phyloP scores from a whole-genome alignment of 768 basidiomycete species.

The Hebeloma cylindrosporum region DNA sequence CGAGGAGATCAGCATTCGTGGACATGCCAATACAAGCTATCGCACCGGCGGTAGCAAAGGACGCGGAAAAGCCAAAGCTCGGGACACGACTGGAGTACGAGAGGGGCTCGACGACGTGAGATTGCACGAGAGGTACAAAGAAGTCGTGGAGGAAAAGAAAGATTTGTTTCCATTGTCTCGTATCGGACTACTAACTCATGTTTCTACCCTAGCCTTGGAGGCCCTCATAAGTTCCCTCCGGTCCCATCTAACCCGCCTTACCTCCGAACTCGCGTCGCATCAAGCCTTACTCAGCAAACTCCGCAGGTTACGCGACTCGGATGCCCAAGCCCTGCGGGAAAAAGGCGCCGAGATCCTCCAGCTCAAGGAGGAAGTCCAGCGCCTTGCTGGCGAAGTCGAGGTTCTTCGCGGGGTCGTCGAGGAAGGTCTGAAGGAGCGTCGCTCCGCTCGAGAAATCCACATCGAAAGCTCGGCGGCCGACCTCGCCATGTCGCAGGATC shows the following conservation, averaged over 20 bases:
- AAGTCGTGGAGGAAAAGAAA: slow-evolving; percentile 87
- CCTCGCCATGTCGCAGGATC: slow-evolving; percentile 34
- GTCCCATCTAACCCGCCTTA: slow-evolving; percentile 73
- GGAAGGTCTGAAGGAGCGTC: slow-evolving; percentile 76
- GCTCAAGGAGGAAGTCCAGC: slow-evolving; percentile 74
- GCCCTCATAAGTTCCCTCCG: slow-evolving; percentile 73
- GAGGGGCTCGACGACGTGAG: slow-evolving; percentile 37
- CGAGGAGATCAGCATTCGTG: slow-evolving; percentile 45
- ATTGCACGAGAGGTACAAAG: slow-evolving; percentile 56
- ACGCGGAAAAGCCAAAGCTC: slow-evolving; percentile 37
- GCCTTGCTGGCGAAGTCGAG: slow-evolving; percentile 82
- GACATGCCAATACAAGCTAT: slow-evolving; percentile 22
- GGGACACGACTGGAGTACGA: slow-evolving; percentile 34
- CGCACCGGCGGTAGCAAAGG: slow-evolving; percentile 24
- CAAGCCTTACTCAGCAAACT: slow-evolving; percentile 68
- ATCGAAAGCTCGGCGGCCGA: slow-evolving; percentile 31
- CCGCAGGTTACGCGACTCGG: slow-evolving; percentile 60
- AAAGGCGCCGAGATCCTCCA: slow-evolving; percentile 67
- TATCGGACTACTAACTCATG: slow-evolving; percentile 11
- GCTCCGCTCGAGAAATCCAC: slow-evolving; percentile 48
- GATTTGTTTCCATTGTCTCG: slow-evolving; percentile 42
- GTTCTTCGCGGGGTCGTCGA: slow-evolving; percentile 86
- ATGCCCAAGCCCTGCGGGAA: slow-evolving; percentile 53
- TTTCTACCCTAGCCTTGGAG: slow-evolving; percentile 72
- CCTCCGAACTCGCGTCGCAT: slow-evolving; percentile 76